Percentiles rank a stretch among this genome's conserved stretches.
Conservation (phyloP, 306 rosid genomes). For the Delonix regia region DNA sequence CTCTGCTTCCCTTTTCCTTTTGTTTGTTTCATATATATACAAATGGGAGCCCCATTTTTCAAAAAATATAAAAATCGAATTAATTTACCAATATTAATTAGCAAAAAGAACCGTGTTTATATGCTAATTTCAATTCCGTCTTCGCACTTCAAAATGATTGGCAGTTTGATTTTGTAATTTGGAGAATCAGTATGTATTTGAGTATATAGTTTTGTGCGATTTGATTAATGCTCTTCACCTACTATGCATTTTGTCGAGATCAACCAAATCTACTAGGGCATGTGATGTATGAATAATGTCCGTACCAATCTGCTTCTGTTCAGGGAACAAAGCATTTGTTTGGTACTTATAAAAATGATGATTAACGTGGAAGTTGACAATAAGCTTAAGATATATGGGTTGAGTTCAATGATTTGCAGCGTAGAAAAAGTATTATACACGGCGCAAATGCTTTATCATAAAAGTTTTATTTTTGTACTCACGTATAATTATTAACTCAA, state of each 20-base stretch:
- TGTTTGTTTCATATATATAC: background rate
- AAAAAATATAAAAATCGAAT: no score
- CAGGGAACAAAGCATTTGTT: slow-evolving; percentile 12
- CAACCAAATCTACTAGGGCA: background rate
- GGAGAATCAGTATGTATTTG: no score
- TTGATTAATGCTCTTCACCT: background rate
- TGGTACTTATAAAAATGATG: background rate
- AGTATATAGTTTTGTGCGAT: background rate
- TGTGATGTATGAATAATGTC: background rate
- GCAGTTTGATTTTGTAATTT: background rate
- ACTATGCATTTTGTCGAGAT: background rate
- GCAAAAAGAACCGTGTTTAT: no score
- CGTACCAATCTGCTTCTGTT: background rate
- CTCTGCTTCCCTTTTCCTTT: background rate
- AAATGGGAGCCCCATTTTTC: no score
- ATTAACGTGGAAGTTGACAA: background rate
- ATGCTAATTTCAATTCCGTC: no score
- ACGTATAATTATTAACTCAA: no score
- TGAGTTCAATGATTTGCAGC: background rate
- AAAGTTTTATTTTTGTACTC: no score
- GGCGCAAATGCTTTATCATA: background rate
- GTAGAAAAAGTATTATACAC: background rate
- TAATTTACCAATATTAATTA: background rate
- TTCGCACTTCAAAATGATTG: background rate
- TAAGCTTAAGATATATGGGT: background rate